phyloP scores from a whole-genome alignment of 1,284 basidiomycete genomes.

The Mycosarcoma mackinlayi region DNA sequence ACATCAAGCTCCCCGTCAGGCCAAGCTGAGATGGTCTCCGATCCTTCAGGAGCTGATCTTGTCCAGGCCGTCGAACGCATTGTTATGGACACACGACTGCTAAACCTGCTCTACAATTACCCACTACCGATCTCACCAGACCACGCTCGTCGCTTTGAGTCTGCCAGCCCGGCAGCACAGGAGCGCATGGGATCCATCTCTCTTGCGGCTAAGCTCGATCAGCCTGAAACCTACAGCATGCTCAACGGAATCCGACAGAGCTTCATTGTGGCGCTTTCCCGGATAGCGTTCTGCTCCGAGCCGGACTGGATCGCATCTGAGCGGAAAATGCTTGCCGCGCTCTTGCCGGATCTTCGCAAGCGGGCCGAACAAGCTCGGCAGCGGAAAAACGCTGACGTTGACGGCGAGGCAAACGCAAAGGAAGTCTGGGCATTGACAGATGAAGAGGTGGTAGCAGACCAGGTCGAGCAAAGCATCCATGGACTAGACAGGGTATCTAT shows the following conservation, averaged over 20 bases:
- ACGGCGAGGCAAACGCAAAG: background rate
- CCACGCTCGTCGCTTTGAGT: constrained; percentile 11
- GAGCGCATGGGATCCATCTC: constrained; percentile 33
- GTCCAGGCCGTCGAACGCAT: constrained; percentile 53
- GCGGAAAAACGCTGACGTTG: background rate
- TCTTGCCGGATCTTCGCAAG: constrained; percentile 16
- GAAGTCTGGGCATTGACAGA: constrained; percentile 1
- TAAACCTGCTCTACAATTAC: constrained; percentile 56
- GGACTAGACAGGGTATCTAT: constrained; percentile 28
- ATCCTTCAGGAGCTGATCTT: constrained; percentile 26
- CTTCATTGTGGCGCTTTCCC: constrained; percentile 53
- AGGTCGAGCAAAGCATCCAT: constrained; percentile 17
- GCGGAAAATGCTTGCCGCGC: constrained; percentile 17
- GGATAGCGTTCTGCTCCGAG: constrained; percentile 58
- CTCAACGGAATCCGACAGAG: constrained; percentile 61
- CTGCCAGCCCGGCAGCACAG: background rate
- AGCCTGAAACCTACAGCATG: constrained; percentile 53
- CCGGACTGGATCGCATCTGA: constrained; percentile 55
- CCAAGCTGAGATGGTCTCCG: constrained; percentile 8
- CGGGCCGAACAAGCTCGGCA: background rate
- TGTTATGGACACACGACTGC: constrained; percentile 46
- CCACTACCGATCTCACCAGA: constrained; percentile 28
- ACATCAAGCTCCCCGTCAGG: background rate
- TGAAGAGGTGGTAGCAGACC: constrained; percentile 13
- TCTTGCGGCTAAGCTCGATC: constrained; percentile 49